phyloP scores from a whole-genome alignment of 345 rosid species.

The Brassica juncea region DNA sequence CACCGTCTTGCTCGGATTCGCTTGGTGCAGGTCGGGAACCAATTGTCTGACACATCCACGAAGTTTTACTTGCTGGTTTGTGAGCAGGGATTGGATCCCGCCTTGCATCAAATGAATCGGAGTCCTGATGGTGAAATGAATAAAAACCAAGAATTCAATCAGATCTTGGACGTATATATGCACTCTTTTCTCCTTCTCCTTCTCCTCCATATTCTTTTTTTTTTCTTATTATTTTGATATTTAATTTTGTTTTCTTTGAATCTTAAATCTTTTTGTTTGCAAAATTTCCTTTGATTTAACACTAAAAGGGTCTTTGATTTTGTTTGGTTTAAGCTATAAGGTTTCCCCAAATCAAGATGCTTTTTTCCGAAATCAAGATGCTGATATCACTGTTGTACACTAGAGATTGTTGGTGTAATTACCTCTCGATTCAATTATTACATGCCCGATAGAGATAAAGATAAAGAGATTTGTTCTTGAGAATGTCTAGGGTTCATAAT shows the following conservation, averaged over 20 bases:
- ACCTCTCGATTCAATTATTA: not conserved
- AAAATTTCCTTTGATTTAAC: not conserved
- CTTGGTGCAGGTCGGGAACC: conserved; percentile 99
- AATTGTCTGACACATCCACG: conserved; percentile 36
- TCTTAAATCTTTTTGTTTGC: not conserved
- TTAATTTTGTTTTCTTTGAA: not conserved
- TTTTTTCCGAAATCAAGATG: not conserved
- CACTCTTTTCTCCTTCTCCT: not conserved
- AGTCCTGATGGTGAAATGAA: conserved; percentile 54
- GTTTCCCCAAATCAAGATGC: not conserved
- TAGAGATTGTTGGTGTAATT: not conserved
- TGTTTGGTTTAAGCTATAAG: not conserved
- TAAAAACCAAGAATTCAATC: not conserved
- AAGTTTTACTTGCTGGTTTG: conserved; percentile 23
- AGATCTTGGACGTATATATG: conserved; percentile 13
- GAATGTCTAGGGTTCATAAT: not conserved
- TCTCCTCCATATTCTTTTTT: not conserved
- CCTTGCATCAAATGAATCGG: conserved; percentile 99
- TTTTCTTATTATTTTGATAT: not conserved
- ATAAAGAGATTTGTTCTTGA: not conserved
- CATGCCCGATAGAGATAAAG: not conserved
- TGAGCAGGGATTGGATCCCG: conserved; percentile 65
- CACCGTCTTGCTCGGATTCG: conserved; percentile 92
- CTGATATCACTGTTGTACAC: not conserved
- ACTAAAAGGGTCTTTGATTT: not conserved